Percentiles rank a stretch among this genome's conserved stretches.
phyloP scores from a whole-genome alignment of 2,329 filamentous ascomycete species.

The Talaromyces sp. region DNA sequence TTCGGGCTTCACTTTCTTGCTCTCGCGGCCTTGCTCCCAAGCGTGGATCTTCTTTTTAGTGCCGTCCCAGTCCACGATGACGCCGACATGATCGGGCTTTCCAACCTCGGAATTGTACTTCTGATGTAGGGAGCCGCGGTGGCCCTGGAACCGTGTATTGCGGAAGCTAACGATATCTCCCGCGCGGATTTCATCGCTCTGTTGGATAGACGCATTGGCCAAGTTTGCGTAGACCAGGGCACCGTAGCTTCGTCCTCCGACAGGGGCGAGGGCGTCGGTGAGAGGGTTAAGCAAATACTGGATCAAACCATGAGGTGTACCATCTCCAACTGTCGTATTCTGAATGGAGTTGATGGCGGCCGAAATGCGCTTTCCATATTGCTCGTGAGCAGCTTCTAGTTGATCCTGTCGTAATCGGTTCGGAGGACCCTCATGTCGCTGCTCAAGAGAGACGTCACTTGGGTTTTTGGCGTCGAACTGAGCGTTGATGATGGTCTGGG shows the following conservation, averaged over 20 bases:
- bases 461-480: slow-evolving; percentile 73
- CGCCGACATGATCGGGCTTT: slow-evolving; percentile 79
- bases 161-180: slow-evolving; percentile 92
- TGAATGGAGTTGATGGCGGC: slow-evolving; percentile 68
- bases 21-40: slow-evolving; percentile 93
- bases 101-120: slow-evolving; percentile 89
- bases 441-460: slow-evolving; percentile 69
- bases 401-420: slow-evolving; percentile 82
- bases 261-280: slow-evolving; percentile 68
- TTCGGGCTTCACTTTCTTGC: slow-evolving; percentile 87
- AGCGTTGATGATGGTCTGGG: slow-evolving; percentile 81
- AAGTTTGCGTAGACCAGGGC: slow-evolving; percentile 92
- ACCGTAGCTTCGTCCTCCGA: slow-evolving; percentile 86
- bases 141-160: slow-evolving; percentile 91
- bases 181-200: slow-evolving; percentile 86
- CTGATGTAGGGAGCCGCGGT: slow-evolving; percentile 89
- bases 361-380: slow-evolving; percentile 74
- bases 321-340: slow-evolving; percentile 77
- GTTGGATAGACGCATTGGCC: slow-evolving; percentile 85
- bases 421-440: slow-evolving; percentile 81
- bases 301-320: slow-evolving; percentile 73
- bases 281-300: slow-evolving; percentile 72
- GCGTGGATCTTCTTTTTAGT: slow-evolving; percentile 95
- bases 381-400: slow-evolving; percentile 77
- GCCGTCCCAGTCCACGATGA: slow-evolving; percentile 96